phyloP scores from a whole-genome alignment of 176 grass and related monocot genomes.

The Lolium multiflorum region DNA sequence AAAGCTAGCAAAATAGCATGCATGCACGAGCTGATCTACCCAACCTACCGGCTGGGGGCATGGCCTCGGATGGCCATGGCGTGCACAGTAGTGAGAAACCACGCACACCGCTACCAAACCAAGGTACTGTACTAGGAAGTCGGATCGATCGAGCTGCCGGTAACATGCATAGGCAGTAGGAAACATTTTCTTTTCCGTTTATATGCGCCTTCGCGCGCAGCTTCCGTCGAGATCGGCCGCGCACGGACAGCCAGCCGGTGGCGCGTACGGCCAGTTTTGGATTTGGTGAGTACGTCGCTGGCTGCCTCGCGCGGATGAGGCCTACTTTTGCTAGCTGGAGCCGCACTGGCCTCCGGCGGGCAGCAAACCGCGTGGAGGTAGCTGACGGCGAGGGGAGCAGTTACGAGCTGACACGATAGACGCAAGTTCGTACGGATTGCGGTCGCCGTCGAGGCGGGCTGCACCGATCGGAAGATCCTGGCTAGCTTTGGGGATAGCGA shows the following conservation, averaged over 20 bases:
- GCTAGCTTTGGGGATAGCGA: too few species aligned
- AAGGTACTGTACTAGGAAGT: not conserved
- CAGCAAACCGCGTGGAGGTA: slow-evolving; percentile 54
- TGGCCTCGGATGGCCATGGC: not conserved
- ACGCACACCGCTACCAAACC: not conserved
- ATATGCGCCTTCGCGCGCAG: not conserved
- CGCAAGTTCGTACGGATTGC: too few species aligned
- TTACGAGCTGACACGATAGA: too few species aligned
- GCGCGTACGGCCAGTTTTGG: not conserved
- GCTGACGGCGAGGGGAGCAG: not conserved
- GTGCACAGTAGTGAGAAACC: slow-evolving; percentile 9
- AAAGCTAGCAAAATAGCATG: too few species aligned
- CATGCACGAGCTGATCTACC: not conserved
- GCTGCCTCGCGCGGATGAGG: not conserved
- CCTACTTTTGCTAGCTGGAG: slow-evolving; percentile 72
- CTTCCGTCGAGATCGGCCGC: not conserved
- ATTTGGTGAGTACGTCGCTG: slow-evolving; percentile 27
- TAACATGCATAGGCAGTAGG: not conserved
- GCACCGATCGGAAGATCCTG: too few species aligned
- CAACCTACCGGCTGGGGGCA: not conserved
- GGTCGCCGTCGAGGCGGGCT: too few species aligned
- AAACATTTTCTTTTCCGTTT: not conserved
- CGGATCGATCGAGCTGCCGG: too few species aligned
- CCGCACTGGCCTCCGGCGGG: slow-evolving; percentile 59
- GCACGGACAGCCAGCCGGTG: not conserved